phyloP scores from a whole-genome alignment of 306 rosid genomes.

The Bauhinia variegata region DNA sequence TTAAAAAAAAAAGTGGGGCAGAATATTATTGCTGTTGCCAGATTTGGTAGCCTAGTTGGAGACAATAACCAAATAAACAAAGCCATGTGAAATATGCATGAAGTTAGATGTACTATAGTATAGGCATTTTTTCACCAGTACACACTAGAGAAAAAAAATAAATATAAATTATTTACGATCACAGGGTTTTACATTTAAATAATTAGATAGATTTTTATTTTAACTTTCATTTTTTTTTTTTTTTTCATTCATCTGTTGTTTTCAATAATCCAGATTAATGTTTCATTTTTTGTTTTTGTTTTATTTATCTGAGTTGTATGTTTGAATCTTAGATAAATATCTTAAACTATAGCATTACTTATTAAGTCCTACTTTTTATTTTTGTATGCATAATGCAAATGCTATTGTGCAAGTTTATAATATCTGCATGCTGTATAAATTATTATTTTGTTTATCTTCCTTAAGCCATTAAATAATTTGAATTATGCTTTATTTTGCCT shows the following conservation, averaged over 20 bases:
- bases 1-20: neutral
- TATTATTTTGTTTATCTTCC: neutral
- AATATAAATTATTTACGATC: too few species aligned
- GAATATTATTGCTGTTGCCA: neutral
- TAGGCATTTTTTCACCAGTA: neutral
- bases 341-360: too few species aligned
- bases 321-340: too few species aligned
- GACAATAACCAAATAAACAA: neutral
- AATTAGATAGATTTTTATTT: too few species aligned
- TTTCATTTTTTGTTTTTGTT: too few species aligned
- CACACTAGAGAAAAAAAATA: neutral
- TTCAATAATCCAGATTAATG: too few species aligned
- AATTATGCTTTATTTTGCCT: neutral
- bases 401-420: neutral
- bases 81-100: neutral
- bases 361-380: too few species aligned
- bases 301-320: too few species aligned
- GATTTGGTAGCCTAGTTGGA: neutral
- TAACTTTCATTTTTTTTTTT: neutral
- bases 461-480: neutral
- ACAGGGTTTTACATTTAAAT: too few species aligned
- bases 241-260: too few species aligned
- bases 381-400: neutral
- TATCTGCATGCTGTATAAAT: neutral
- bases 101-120: too few species aligned